phyloP scores from a whole-genome alignment of 2,329 filamentous ascomycete species.

The Colletotrichum liriopes region DNA sequence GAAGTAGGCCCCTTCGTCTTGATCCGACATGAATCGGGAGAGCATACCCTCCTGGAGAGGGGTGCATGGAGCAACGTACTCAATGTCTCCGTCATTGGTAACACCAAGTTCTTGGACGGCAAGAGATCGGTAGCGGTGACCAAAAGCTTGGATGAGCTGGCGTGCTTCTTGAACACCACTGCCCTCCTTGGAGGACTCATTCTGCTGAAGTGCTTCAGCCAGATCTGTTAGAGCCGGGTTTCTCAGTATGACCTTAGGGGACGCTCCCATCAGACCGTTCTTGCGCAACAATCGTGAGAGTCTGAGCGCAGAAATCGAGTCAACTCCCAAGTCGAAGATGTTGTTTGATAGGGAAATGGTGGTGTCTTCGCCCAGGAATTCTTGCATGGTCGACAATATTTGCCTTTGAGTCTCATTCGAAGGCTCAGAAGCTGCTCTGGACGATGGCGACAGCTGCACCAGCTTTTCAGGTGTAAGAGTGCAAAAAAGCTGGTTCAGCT shows the following conservation, averaged over 20 bases:
- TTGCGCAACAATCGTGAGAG: constrained; percentile 77
- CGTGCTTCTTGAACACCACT: constrained; percentile 62
- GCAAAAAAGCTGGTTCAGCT: constrained; percentile 77
- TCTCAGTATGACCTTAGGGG: constrained; percentile 78
- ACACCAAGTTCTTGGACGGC: constrained; percentile 52
- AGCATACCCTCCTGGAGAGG: constrained; percentile 91
- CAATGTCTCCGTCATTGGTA: constrained; percentile 64
- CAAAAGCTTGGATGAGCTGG: constrained; percentile 75
- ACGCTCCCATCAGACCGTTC: constrained; percentile 72
- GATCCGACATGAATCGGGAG: constrained; percentile 74
- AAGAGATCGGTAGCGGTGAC: constrained; percentile 74
- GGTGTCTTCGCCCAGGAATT: constrained; percentile 64
- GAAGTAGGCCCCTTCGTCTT: constrained; percentile 77
- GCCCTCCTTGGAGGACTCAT: constrained; percentile 35
- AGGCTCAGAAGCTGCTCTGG: constrained; percentile 44
- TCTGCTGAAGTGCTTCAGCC: constrained; percentile 53
- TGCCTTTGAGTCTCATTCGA: constrained; percentile 57
- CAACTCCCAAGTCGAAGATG: constrained; percentile 88
- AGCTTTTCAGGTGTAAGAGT: constrained; percentile 73
- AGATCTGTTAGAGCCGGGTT: constrained; percentile 68
- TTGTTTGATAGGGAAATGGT: constrained; percentile 71
- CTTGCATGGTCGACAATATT: constrained; percentile 69
- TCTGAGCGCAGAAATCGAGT: constrained; percentile 87
- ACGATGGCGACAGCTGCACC: constrained; percentile 64
- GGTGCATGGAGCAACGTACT: constrained; percentile 86